Percentiles rank a stretch among this genome's conserved stretches.
Conservation (phyloP, 1,139 yeast genomes). For the Pichia sp. region DNA sequence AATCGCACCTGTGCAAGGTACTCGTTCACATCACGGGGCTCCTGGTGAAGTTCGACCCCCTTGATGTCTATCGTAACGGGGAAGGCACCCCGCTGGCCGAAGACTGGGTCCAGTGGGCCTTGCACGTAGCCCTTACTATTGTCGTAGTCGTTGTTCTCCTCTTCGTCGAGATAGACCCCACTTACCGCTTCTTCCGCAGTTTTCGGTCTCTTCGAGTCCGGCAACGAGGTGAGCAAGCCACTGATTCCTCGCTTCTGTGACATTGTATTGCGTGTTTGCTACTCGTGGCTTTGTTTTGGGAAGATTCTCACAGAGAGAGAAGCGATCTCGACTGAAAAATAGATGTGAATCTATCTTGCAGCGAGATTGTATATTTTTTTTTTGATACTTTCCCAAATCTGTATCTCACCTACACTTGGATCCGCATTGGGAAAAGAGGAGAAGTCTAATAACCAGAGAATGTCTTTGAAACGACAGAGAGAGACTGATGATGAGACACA, state of each 20-base stretch:
- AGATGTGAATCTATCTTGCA: neutral
- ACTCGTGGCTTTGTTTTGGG: too few species aligned
- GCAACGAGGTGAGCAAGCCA: slow-evolving; percentile 9
- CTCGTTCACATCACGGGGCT: slow-evolving; percentile 27
- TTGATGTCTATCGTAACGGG: slow-evolving; percentile 31
- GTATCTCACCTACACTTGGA: neutral
- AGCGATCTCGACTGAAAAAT: neutral
- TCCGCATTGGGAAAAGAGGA: neutral
- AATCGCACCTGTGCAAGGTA: slow-evolving; percentile 32
- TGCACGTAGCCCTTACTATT: slow-evolving; percentile 19
- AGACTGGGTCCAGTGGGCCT: slow-evolving; percentile 37
- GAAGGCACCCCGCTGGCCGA: slow-evolving; percentile 43
- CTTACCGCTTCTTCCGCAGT: neutral
- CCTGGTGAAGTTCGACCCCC: slow-evolving; percentile 16
- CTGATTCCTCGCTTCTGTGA: slow-evolving; percentile 2
- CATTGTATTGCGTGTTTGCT: neutral
- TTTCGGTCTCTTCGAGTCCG: slow-evolving; percentile 3
- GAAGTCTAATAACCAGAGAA: neutral
- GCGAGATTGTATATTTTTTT: neutral
- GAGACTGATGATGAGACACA: slow-evolving; percentile 9
- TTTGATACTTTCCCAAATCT: neutral
- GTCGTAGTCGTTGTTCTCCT: neutral
- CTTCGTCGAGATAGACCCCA: neutral
- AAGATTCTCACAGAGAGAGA: neutral
- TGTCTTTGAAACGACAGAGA: slow-evolving; percentile 17